Evolutionary conservation across 352 stramenopile species (phyloP), one percentile per base, ranked within the genome.

Genomic region (Phytophthora brassicae): DNA sequence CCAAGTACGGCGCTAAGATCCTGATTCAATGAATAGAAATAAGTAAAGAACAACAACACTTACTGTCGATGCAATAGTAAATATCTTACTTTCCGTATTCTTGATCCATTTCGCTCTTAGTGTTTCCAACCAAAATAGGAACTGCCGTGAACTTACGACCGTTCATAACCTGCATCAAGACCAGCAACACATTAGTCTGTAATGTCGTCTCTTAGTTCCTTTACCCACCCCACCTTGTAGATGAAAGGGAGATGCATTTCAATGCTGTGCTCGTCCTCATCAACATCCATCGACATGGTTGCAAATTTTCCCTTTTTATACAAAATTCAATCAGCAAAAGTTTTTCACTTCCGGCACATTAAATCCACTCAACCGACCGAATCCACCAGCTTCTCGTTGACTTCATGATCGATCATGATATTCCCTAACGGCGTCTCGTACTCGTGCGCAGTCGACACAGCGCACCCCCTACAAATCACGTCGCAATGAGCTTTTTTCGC

Each of bases 221-320:
- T 14, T 16, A n/a, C 1, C 36, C 13, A 36, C 28, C 49, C n/a
- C 7, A 94, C 82, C 72, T 98, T 96, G 60, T 81, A 79, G 56
- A 98, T 88, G 60, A 94, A 99, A 14, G 96, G 96, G 61, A 98
- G 89, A 56, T 99, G 95, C 95, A 99, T 98, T 74, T 99, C 96
- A 48, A 98, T 98, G 47, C 89, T 98, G 72, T 98, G 95, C 70
- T 99, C 96, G 36, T 97, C 79, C 61, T 99, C 95, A 64, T 99
- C 96, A 5, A 97, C 86, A 44, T 82, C 77, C 53, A 90, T 76
- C 26, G 81, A 84, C 81, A 94, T 92, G 56, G 70, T 87, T 19
- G 68, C 66, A 59, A 93, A 93, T 46, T 90, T 89, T 23, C 81
- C 83, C 79, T n/a, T n/a, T n/a, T n/a, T n/a, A n/a, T n/a, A 7